Conservation (phyloP, 129 eudicot species). For the Scalesia atractyloides region DNA sequence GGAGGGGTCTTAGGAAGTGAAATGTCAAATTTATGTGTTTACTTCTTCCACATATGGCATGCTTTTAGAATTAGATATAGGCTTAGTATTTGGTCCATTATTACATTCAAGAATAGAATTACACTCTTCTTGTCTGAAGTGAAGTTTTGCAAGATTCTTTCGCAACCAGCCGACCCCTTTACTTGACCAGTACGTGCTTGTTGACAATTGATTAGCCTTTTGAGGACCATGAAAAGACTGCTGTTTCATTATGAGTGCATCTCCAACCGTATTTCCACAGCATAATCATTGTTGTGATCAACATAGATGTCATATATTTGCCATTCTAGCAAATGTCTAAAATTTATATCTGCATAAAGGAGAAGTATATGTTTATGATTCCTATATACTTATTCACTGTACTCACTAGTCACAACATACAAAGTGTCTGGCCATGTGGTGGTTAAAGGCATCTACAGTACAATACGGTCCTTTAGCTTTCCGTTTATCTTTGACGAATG, state of each 20-base stretch:
- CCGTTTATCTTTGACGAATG: conserved; percentile 32
- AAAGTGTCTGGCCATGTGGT: neutral
- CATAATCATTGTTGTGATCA: neutral
- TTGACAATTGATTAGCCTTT: neutral
- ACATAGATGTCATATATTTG: neutral
- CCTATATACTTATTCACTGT: neutral
- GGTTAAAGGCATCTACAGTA: conserved; percentile 1
- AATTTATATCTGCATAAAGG: neutral
- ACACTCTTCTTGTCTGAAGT: neutral
- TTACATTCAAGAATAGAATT: neutral
- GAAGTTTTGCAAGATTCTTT: conserved; percentile 7
- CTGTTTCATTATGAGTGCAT: conserved; percentile 3
- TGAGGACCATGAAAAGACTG: neutral
- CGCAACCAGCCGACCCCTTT: neutral
- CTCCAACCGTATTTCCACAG: neutral
- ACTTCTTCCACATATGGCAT: neutral
- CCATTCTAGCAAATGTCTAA: neutral
- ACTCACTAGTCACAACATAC: neutral
- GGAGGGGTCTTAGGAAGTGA: neutral
- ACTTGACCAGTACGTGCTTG: neutral
- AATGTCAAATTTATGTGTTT: neutral
- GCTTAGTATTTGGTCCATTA: neutral
- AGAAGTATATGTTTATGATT: neutral
- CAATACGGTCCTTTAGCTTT: neutral
- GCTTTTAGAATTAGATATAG: neutral